Conservation (phyloP, 2,329 filamentous ascomycete genomes). For the Claviceps monticola region DNA sequence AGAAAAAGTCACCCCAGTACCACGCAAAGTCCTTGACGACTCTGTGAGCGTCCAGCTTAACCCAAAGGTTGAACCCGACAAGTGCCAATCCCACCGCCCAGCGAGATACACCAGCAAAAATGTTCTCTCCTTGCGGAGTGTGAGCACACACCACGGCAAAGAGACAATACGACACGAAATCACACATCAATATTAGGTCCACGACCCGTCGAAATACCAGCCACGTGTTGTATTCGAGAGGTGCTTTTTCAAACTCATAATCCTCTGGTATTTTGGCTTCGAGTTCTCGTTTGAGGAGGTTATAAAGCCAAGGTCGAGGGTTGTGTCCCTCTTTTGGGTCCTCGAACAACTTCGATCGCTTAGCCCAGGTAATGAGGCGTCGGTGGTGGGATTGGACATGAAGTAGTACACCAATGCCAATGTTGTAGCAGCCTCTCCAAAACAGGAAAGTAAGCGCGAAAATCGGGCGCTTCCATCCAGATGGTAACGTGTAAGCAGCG, state of each 20-base stretch:
- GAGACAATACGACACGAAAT: constrained; percentile 92
- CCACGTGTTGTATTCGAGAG: constrained; percentile 98
- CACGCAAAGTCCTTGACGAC: constrained; percentile 98
- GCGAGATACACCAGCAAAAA: constrained; percentile 54
- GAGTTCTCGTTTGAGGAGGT: constrained; percentile 73
- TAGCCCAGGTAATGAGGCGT: constrained; percentile 75
- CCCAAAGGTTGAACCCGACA: constrained; percentile 93
- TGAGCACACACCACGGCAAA: constrained; percentile 83
- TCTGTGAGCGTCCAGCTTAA: constrained; percentile 92
- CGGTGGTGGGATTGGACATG: constrained; percentile 83
- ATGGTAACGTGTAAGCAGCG: constrained; percentile 59
- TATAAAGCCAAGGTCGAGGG: constrained; percentile 69
- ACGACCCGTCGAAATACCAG: constrained; percentile 89
- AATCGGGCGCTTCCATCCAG: constrained; percentile 53
- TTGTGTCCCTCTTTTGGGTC: constrained; percentile 68
- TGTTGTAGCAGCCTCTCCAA: constrained; percentile 87
- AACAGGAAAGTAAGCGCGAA: constrained; percentile 79
- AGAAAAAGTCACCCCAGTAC: constrained; percentile 99
- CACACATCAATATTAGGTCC: constrained; percentile 96
- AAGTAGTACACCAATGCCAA: constrained; percentile 81
- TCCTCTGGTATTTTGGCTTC: constrained; percentile 90
- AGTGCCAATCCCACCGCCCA: constrained; percentile 69
- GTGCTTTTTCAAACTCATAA: constrained; percentile 85
- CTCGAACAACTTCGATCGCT: constrained; percentile 75
- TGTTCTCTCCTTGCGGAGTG: constrained; percentile 57